Evolutionary conservation across 768 basidiomycete genomes (phyloP).

Genomic region (Thelephora aurantiotincta): DNA sequence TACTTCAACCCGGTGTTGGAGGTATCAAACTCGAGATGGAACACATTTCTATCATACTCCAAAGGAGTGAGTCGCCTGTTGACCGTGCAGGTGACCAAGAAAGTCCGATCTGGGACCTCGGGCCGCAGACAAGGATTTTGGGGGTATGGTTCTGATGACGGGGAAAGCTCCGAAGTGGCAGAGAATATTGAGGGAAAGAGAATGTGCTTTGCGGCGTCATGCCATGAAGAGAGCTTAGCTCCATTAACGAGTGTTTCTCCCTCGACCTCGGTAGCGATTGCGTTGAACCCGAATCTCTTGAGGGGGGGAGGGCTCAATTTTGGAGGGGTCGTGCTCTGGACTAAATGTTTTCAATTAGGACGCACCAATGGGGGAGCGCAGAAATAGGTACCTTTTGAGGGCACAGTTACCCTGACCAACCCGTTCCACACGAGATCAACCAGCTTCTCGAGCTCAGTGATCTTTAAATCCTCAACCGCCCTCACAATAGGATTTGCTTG

Average conservation of each 20-base stretch:
- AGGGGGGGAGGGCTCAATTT: slow-evolving; percentile 19
- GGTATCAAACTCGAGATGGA: slow-evolving; percentile 95
- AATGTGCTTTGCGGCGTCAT: slow-evolving; percentile 78
- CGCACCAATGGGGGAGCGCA: slow-evolving; percentile 8
- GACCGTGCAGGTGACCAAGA: slow-evolving; percentile 85
- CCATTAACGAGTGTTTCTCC: slow-evolving; percentile 47
- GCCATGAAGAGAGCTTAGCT: slow-evolving; percentile 55
- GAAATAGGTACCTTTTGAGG: slow-evolving; percentile 12
- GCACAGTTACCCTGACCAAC: slow-evolving; percentile 41
- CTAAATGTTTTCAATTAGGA: too few species aligned
- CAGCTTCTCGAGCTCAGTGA: slow-evolving; percentile 35
- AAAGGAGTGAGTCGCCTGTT: slow-evolving; percentile 89
- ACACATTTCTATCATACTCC: slow-evolving; percentile 97
- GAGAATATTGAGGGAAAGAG: slow-evolving; percentile 77
- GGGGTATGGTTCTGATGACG: slow-evolving; percentile 28
- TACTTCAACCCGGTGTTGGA: slow-evolving; percentile 89
- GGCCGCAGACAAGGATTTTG: slow-evolving; percentile 70
- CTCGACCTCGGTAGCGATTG: slow-evolving; percentile 53
- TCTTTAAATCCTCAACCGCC: slow-evolving; percentile 27
- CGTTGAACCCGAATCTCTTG: slow-evolving; percentile 57
- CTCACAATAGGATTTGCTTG: slow-evolving; percentile 25
- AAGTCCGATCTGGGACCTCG: slow-evolving; percentile 79
- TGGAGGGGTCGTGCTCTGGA: slow-evolving; percentile 2
- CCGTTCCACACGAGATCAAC: slow-evolving; percentile 51
- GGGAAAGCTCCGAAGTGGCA: slow-evolving; percentile 23